Evolutionary conservation across 2,329 filamentous ascomycete species (phyloP).

Genomic region (Nigrospora oryzae): DNA sequence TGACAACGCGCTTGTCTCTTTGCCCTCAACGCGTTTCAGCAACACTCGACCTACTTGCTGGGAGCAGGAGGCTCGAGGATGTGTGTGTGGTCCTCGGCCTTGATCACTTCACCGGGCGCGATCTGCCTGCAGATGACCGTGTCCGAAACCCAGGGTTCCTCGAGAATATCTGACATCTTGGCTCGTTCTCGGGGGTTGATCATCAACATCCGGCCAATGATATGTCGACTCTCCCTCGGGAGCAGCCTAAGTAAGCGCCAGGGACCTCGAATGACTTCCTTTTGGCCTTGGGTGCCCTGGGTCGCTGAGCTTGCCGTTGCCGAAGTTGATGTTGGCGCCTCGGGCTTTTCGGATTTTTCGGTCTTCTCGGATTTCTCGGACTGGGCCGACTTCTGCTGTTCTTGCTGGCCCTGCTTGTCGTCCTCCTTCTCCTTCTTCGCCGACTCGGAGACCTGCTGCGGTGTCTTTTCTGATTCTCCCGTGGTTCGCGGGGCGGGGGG

Average conservation of each 20-base stretch:
- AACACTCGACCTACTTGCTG: constrained; percentile 16
- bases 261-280: constrained; percentile 81
- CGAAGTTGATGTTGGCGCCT: constrained; percentile 13
- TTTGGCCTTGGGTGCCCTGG: constrained; percentile 28
- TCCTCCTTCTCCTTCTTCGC: constrained; percentile 17
- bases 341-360: constrained; percentile 3
- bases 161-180: constrained; percentile 75
- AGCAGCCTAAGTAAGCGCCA: constrained; percentile 83
- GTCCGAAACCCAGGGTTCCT: constrained; percentile 83
- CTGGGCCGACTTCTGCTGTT: background rate
- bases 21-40: background rate
- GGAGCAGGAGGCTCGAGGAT: constrained; percentile 66
- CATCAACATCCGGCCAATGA: constrained; percentile 88
- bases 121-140: constrained; percentile 78
- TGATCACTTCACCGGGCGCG: constrained; percentile 59
- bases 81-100: constrained; percentile 72
- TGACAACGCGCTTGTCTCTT: background rate
- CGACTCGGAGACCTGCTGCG: constrained; percentile 21
- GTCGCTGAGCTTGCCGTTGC: constrained; percentile 14
- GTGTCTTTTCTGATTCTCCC: constrained; percentile 30
- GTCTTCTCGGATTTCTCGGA: background rate
- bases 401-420: constrained; percentile 10
- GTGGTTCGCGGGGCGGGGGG: constrained; percentile 35
- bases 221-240: constrained; percentile 80
- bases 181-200: constrained; percentile 77